Evolutionary conservation across 129 eudicot genomes (phyloP), one percentile per base, ranked within the genome.

Genomic region (Flaveria ramosissima): DNA sequence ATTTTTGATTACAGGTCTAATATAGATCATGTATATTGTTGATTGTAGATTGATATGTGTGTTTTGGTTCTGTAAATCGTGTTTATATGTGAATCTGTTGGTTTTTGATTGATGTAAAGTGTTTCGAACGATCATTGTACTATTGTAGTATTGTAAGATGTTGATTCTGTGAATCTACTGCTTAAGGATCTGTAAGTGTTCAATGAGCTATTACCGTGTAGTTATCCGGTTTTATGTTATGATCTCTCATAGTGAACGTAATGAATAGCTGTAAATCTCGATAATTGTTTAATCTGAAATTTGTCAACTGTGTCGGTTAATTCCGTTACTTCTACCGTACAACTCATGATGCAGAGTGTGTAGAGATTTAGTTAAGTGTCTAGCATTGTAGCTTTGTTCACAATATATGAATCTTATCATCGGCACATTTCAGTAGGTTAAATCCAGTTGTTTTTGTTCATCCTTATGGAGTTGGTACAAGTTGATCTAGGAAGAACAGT

Each of bases 291-390:
- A 36, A 67, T 65, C 48, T 23, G 39, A 56, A 57, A 77, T 70
- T 56, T 60, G 45, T 26, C 13, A 46, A 36, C 30, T 69, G 69
- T 63, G 72, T 45, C 41, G 8, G 41, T 36, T 36, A 36, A 5
- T 36, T 53, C 74, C 17, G 5, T 53, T 74, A 68, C 60, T 55
- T 77, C 57, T 77, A 77, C 81, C 7, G 68, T 51, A 77, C 74
- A 60, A 70, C 51, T 53, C 27, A 20, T 48, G 41, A 59, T 78
- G 71, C 77, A 36, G 47, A 46, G 20, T 27, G 23, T 24, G 24
- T 26, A 32, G 24, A 46, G 15, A 57, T 24, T 26, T 46, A n/a
- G 47, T 3, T 7, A 16, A 62, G 17, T 43, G 43, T 74, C 7
- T 60, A 59, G 70, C 57, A 23, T 32, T 59, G 30, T 64, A 75